Percentiles rank a stretch among this genome's conserved stretches.
Conservation (phyloP, 2,329 filamentous ascomycete species). For the Colletotrichum sp. region DNA sequence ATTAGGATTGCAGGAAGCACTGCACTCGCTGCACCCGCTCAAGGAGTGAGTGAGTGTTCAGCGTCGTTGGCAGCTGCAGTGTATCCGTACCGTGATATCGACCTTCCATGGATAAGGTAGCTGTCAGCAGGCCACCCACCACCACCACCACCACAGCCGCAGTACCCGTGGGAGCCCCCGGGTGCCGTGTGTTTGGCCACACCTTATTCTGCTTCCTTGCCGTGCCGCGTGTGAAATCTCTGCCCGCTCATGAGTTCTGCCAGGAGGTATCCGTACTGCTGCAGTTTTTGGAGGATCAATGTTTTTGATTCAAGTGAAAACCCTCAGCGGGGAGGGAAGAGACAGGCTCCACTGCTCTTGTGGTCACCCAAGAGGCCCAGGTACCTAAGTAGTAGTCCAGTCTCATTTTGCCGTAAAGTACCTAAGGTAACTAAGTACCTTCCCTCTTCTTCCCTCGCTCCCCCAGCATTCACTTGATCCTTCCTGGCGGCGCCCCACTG, state of each 20-base stretch:
- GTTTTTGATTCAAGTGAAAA: not conserved
- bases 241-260: not conserved
- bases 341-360: not conserved
- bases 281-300: not conserved
- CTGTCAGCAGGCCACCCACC: not conserved
- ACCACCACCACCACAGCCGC: not conserved
- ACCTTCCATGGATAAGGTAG: not conserved
- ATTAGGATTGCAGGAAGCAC: not conserved
- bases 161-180: not conserved
- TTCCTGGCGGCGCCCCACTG: slow-evolving; percentile 2
- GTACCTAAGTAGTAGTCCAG: not conserved
- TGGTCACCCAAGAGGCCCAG: not conserved
- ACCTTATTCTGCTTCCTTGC: not conserved
- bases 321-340: not conserved
- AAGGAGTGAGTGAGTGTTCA: not conserved
- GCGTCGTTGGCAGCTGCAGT: not conserved
- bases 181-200: not conserved
- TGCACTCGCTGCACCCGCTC: not conserved
- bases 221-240: not conserved
- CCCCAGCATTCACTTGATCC: slow-evolving; percentile 9
- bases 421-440: not conserved
- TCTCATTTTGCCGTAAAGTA: not conserved
- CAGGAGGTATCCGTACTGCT: not conserved
- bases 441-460: not conserved
- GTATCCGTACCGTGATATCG: not conserved